Base-by-base conservation (phyloP, 495 filamentous ascomycete species). In the Aspergillus heteromorphus region DNA sequence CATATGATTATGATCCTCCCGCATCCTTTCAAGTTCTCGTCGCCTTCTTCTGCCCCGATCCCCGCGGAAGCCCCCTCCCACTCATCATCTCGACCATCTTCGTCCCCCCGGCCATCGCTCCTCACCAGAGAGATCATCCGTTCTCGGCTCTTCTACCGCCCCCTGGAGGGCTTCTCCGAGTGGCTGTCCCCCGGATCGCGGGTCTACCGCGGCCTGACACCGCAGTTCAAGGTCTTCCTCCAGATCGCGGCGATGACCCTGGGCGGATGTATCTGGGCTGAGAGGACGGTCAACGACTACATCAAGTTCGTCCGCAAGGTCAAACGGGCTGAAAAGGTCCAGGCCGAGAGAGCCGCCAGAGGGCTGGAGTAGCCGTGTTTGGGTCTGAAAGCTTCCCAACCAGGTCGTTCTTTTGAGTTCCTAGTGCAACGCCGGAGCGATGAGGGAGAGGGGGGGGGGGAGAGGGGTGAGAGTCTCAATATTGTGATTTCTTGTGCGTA, bases 141-240 rank as follows among this genome's bases (percentile, higher is more conserved):
- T 17, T 69, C 71, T 3, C 64, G 66, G 21, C 49, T 77, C 6
- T 69, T 77, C 58, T 65, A 76, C 58, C 66, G 69, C n/a, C 74
- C 74, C 2, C 43, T 77, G 0, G 70, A 74, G 42, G 72, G 73
- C 0, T 72, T 77, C 56, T 77, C 74, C 0, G 68, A 73, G 34
- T 75, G 71, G 67, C 59, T 78, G 49, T 74, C 72, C 7, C 73
- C 72, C 8, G 53, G 64, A 1, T 85, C 84, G 16, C 89, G 89
- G 7, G 60, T 96, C 13, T 96, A 95, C 62, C 82, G 90, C 21
- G 82, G 87, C 0, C 65, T 95, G 58, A 96, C 91, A 2, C 74
- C 91, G 17, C 91, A 95, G 66, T 96, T 95, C 71, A 96, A 96
- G 74, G 83, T 92, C 75, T 95, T 90, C 60, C 71, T 96, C 23